Percentiles rank a stretch among this genome's conserved stretches.
These are phyloP conservation scores for Mortierella hygrophila DNA, from an alignment of 192 early-diverging fungal species.

Conservation along the genomic window DNA sequence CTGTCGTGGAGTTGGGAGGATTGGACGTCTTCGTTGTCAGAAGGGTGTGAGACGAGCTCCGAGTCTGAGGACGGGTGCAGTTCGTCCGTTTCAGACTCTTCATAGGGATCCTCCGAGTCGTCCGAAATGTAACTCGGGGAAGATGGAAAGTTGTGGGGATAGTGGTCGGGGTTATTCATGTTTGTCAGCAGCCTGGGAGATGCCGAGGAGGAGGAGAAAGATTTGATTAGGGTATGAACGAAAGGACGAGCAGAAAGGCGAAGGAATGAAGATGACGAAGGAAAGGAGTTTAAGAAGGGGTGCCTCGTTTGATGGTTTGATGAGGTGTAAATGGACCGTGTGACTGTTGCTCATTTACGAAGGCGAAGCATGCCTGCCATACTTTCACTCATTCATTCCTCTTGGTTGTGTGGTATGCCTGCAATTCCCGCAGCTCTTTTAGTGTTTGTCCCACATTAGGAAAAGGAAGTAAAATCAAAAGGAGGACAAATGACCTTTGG, in stretches of 20 bases:
- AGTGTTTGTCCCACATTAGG: slow-evolving; percentile 1
- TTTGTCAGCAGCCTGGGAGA: not conserved
- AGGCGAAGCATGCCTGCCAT: not conserved
- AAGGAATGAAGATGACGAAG: not conserved
- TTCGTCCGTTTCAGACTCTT: slow-evolving; percentile 34
- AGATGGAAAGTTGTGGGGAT: slow-evolving; percentile 1
- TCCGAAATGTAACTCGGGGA: slow-evolving; percentile 28
- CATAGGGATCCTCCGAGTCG: slow-evolving; percentile 32
- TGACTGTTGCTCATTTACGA: slow-evolving; percentile 3
- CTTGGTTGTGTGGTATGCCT: not conserved
- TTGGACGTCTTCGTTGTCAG: slow-evolving; percentile 36
- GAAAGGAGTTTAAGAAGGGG: not conserved
- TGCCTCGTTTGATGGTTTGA: not conserved
- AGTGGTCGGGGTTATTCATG: slow-evolving; percentile 1
- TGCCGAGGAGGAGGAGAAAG: not conserved
- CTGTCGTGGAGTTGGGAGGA: not conserved
- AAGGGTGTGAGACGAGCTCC: slow-evolving; percentile 46
- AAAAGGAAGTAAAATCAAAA: not conserved
- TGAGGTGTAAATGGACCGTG: not conserved
- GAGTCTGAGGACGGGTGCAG: slow-evolving; percentile 37
- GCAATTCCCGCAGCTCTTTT: not conserved
- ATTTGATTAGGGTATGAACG: not conserved
- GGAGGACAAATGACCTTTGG: not conserved
- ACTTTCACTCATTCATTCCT: no score
- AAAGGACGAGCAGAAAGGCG: not conserved